Base-by-base conservation (phyloP, 371 early-diverging fungal species). In the Mortierella sp. region DNA sequence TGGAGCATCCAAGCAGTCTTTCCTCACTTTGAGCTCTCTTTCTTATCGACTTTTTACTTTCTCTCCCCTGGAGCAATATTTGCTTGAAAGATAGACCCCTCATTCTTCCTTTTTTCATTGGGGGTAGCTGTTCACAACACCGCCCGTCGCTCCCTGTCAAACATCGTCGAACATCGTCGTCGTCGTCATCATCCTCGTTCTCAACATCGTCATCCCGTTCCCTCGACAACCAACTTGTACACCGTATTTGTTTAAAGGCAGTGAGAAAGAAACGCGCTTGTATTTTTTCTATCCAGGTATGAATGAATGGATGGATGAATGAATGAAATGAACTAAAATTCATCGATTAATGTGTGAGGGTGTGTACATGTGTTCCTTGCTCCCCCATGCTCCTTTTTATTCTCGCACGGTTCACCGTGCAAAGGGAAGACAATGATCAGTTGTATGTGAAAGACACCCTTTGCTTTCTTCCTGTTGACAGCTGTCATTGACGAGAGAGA, bases 371-470 rank as follows among this genome's bases (percentile, higher is more conserved):
- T 60, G 60, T 60, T 31, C 26, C 5, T 31, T 28, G 8, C 60
- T n/a, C n/a, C n/a, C n/a, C n/a, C n/a, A n/a, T 60, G 60, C 28
- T 31, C 26, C 5, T 31, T 11, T 31, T 54, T 9, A 10, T 24
- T 38, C 24, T 38, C 65, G 65, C 65, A 65, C 65, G 65, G 65
- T 65, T 65, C 65, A 38, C 65, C 65, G 42, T 16, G 65, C 9
- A 1, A 34, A 3, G 42, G 42, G 8, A 63, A 28, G 26, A 26
- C 60, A 28, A 4, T 58, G 31, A 16, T 60, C 42, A 38, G 34
- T 38, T 60, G 31, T 60, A 31, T 60, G 31, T 31, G 26, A n/a
- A n/a, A n/a, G n/a, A 14, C 28, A 60, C 57, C 26, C 26, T 60
- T 6, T 31, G 31, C 16, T 19, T n/a, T n/a, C n/a, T n/a, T n/a